Percentiles rank a stretch among this genome's conserved stretches.
phyloP scores from a whole-genome alignment of 305 asterid species.

The Lippia alba region DNA sequence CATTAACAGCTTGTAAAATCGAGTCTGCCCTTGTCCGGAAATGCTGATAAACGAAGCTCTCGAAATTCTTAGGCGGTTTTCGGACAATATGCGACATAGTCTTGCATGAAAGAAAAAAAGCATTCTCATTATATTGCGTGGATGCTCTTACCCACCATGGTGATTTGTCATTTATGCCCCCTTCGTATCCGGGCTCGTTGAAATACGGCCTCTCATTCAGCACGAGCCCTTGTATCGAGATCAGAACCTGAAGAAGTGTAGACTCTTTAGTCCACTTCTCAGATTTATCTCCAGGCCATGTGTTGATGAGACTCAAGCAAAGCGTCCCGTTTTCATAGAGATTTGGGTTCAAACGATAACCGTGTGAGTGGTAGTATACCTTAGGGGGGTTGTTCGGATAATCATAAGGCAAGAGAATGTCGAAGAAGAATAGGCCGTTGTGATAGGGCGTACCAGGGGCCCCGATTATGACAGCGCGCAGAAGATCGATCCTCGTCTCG shows the following conservation, averaged over 20 bases:
- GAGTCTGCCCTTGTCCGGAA: conserved; percentile 30
- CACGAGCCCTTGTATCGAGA: conserved; percentile 63
- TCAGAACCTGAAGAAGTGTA: conserved; percentile 55
- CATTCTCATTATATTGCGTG: conserved; percentile 36
- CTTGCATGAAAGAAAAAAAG: conserved; percentile 44
- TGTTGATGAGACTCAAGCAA: conserved; percentile 60
- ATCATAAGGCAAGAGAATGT: conserved; percentile 46
- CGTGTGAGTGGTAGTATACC: conserved; percentile 50
- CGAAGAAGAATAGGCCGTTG: conserved; percentile 66
- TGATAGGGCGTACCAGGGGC: conserved; percentile 55
- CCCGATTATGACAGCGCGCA: conserved; percentile 63
- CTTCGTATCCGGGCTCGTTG: conserved; percentile 45
- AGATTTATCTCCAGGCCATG: conserved; percentile 39
- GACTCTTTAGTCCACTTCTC: conserved; percentile 51
- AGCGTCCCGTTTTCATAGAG: conserved; percentile 43
- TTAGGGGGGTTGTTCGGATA: conserved; percentile 55
- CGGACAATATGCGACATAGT: conserved; percentile 35
- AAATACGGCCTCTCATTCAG: conserved; percentile 51
- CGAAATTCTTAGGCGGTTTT: conserved; percentile 48
- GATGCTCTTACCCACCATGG: conserved; percentile 18
- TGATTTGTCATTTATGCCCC: not conserved
- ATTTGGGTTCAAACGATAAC: conserved; percentile 55
- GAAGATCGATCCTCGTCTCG: conserved; percentile 51
- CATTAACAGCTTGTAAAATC: conserved; percentile 34
- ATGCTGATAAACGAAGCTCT: conserved; percentile 39